Percentiles rank a stretch among this genome's conserved stretches.
These are phyloP conservation scores for Alloteropsis semialata DNA, from an alignment of 176 grass and related monocot species.

Conservation along the genomic window DNA sequence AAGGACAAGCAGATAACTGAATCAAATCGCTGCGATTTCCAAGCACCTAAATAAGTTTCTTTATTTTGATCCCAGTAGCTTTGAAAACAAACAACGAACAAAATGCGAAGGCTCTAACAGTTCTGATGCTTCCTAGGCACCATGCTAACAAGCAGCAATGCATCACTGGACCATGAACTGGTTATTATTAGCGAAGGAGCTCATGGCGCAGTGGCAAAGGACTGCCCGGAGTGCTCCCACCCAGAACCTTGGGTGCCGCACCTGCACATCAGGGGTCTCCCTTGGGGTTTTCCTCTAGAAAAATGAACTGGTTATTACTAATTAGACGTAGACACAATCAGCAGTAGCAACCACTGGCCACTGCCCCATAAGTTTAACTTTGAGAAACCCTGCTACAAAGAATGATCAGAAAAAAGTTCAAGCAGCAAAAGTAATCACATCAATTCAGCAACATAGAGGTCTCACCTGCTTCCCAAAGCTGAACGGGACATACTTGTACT, in stretches of 20 bases:
- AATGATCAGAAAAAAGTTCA: not conserved
- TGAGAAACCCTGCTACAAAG: not conserved
- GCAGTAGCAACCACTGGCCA: not conserved
- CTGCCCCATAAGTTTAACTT: not conserved
- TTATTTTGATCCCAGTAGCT: not conserved
- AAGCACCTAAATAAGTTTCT: not conserved
- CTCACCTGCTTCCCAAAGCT: constrained; percentile 80
- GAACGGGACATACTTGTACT: constrained; percentile 84
- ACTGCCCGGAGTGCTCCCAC: too few relatives aligned
- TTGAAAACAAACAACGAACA: not conserved
- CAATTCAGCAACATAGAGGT: not conserved
- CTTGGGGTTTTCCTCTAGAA: too few relatives aligned
- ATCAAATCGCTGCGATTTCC: not conserved
- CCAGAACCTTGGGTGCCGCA: too few relatives aligned
- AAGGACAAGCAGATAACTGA: not conserved
- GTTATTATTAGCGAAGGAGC: too few relatives aligned
- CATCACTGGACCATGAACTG: not conserved
- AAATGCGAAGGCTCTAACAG: not conserved
- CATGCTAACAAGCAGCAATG: not conserved
- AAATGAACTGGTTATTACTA: not conserved
- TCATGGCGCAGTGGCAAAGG: too few relatives aligned
- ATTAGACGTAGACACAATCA: not conserved
- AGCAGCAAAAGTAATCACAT: not conserved
- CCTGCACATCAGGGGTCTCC: too few relatives aligned
- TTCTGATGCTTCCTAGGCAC: not conserved